Base-by-base conservation (phyloP, 2,329 filamentous ascomycete genomes). In the Aspergillus sp. region DNA sequence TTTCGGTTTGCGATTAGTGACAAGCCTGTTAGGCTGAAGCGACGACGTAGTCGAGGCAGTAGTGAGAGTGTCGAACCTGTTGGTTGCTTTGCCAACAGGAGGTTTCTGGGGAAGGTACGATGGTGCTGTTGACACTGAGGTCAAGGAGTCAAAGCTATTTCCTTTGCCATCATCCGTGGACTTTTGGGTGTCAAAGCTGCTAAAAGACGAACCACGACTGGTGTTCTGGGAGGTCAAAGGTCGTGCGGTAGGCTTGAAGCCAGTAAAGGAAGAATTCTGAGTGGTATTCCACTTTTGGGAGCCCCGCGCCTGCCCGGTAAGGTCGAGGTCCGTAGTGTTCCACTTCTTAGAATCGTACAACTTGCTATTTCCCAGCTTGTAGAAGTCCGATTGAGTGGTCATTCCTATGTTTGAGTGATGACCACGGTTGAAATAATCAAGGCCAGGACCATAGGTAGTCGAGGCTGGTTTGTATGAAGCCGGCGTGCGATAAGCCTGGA, bases 121-220 rank as follows among this genome's bases (percentile, higher is more conserved):
- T 6, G 53, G 45, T 4, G 45, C 20, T 7, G 56, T 52, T 3
- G 55, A 51, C 19, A 57, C 27, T 11, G 61, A 57, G 5, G 59
- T 59, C 7, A 37, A 19, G 4, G 56, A 60, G n/a, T 60, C 55
- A 24, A 62, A 59, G 27, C 54, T 60, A 8, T 24, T 37, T 3
- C 40, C 41, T 53, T 56, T 56, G 22, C 54, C 37, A 20, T 57
- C 48, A 15, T 56, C 57, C 7, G 56, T 49, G 5, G 57, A 54
- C 39, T 51, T 56, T 30, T 57, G 47, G 12, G 52, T 60, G 11
- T 54, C 39, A 5, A 57, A 22, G 20, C 48, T 61, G 37, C 52
- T 63, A 24, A 59, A 58, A 11, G 56, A 59, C 2, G 59, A 59
- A 52, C 55, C 59, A 17, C 61, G 51, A 17, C 53, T 59, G 33